phyloP scores from a whole-genome alignment of 495 filamentous ascomycete genomes.

The Penicillium herquei region DNA sequence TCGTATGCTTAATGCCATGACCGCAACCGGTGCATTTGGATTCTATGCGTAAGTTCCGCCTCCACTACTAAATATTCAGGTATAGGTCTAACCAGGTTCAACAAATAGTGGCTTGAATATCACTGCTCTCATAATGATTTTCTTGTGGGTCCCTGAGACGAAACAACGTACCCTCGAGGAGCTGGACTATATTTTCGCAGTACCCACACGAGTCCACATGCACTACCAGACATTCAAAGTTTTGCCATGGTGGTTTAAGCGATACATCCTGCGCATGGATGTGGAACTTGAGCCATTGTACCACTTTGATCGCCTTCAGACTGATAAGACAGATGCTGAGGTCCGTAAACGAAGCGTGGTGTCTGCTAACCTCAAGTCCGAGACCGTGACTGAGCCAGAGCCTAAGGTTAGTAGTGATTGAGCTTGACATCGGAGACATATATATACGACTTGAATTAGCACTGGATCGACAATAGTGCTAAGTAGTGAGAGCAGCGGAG shows the following conservation, averaged over 20 bases:
- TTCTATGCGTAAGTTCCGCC: constrained; percentile 42
- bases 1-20: constrained; percentile 57
- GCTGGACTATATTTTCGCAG: constrained; percentile 79
- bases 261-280: constrained; percentile 59
- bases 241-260: constrained; percentile 69
- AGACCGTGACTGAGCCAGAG: neutral
- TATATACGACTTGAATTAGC: neutral
- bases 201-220: constrained; percentile 62
- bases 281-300: constrained; percentile 63
- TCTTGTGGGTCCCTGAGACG: constrained; percentile 75
- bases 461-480: too few relatives aligned
- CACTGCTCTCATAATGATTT: constrained; percentile 66
- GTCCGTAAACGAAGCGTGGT: neutral
- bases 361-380: neutral
- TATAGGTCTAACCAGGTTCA: constrained; percentile 15
- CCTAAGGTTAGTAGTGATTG: neutral
- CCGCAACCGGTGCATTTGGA: constrained; percentile 50
- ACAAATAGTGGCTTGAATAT: constrained; percentile 60
- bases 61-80: neutral
- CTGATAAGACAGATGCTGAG: neutral
- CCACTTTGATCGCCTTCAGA: constrained; percentile 46
- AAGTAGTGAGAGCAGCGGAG: too few relatives aligned
- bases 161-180: constrained; percentile 81
- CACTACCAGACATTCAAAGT: constrained; percentile 61
- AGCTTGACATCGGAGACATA: neutral